Base-by-base conservation (phyloP, 495 filamentous ascomycete species). In the Annulohypoxylon maeteangense region DNA sequence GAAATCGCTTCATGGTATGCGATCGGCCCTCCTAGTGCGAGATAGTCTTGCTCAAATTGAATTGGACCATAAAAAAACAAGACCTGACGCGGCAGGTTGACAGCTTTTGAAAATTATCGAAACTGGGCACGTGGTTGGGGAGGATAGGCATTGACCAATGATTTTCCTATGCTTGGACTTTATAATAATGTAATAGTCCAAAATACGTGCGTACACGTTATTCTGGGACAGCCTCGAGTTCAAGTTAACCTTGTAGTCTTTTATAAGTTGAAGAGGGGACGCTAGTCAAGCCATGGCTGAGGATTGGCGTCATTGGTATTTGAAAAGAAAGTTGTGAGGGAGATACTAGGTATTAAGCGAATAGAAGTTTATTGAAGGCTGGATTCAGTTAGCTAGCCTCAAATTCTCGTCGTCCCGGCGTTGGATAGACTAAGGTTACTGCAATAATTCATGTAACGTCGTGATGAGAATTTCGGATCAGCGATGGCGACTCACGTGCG, bases 381-480 rank as follows among this genome's bases (percentile, higher is more conserved):
- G 7, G 25, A 48, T 23, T 48, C 45, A 23, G 5, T 48, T 23
- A 48, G 0, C 5, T 44, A 23, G 7, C 45, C 5, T 23, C 18
- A 20, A 48, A 20, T 8, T 53, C 31, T 12, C 25, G 48, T 31
- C 14, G 25, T 16, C 25, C 31, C 25, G 23, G 45, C 3, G 29
- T 54, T 12, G 7, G 22, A 54, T 8, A 54, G 29, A 10, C 23
- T 51, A 12, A 1, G 47, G 7, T 16, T 32, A 16, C 12, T 34
- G 27, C 31, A 5, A 20, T 10, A 44, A 29, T 48, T 42, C 48
- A 34, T 29, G 53, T 47, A 53, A 62, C 11, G 29, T 50, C 14
- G 45, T 18, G 62, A 51, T 12, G 27, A 65, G 20, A n/a, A 45
- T 55, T 50, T 63, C 59, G 66, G 62, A 74, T 72, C 64, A 54